phyloP scores from a whole-genome alignment of 176 grass and related monocot genomes.

The Microstegium vimineum region DNA sequence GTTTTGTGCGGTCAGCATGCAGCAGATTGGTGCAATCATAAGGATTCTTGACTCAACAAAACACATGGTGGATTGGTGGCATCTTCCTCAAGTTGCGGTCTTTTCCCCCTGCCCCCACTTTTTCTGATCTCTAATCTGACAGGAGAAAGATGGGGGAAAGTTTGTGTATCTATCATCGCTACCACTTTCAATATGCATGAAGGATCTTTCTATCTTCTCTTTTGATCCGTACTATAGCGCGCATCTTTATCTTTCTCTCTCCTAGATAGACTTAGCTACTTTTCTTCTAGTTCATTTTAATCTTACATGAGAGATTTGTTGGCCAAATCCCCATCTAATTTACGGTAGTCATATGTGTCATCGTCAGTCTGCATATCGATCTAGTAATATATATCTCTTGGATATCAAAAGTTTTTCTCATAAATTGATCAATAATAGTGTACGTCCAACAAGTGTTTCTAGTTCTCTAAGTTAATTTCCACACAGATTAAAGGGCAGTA shows the following conservation, averaged over 20 bases:
- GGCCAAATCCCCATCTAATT: background rate
- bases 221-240: constrained; percentile 11
- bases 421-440: background rate
- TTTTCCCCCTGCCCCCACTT: background rate
- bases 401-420: background rate
- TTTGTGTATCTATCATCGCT: constrained; percentile 3
- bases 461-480: background rate
- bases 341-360: background rate
- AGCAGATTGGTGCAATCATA: constrained; percentile 53
- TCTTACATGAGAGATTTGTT: background rate
- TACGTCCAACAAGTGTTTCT: background rate
- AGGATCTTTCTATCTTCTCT: constrained; percentile 10
- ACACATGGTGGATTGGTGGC: constrained; percentile 21
- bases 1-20: constrained; percentile 30
- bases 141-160: background rate
- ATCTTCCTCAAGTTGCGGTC: constrained; percentile 4
- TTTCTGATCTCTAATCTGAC: constrained; percentile 20
- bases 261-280: background rate
- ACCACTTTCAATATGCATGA: constrained; percentile 4
- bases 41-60: constrained; percentile 13
- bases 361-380: background rate
- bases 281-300: background rate
- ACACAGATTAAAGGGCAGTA: background rate
- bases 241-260: background rate
- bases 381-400: background rate